A percentile compares a stretch with the other conserved stretches of the same genome.
phyloP scores from a whole-genome alignment of 2,329 filamentous ascomycete species.

The Aureobasidium melanogenum region DNA sequence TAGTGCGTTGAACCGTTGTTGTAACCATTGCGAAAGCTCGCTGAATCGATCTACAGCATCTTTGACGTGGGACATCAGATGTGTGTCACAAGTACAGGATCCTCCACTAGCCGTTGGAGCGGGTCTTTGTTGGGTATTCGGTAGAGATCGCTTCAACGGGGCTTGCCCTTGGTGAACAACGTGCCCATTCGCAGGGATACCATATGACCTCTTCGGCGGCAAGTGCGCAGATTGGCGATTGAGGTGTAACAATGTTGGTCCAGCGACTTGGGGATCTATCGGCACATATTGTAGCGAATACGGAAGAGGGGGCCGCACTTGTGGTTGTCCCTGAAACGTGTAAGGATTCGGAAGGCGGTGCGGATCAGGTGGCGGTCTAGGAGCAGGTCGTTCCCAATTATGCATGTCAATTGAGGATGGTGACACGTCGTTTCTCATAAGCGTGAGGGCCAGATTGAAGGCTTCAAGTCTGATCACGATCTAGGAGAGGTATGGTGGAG shows the following conservation, averaged over 20 bases:
- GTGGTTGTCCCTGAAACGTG: neutral
- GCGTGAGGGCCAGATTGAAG: neutral
- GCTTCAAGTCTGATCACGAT: neutral
- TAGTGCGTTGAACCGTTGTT: neutral
- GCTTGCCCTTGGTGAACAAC: neutral
- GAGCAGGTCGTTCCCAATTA: neutral
- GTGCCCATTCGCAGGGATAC: neutral
- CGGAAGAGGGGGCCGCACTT: neutral
- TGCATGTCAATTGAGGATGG: neutral
- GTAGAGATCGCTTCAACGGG: neutral
- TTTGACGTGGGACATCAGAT: neutral
- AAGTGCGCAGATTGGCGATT: neutral
- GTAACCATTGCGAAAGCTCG: neutral
- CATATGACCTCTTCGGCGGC: neutral
- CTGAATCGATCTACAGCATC: neutral
- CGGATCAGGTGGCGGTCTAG: neutral
- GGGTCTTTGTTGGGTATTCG: neutral
- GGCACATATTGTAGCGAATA: neutral
- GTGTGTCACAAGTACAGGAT: neutral
- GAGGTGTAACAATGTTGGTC: neutral
- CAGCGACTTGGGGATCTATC: neutral
- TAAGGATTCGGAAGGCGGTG: neutral
- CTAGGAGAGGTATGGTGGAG: neutral
- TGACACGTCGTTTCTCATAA: neutral
- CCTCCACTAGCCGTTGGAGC: neutral